Evolutionary conservation across 129 eudicot species (phyloP).

Genomic region (Lactuca saligna): DNA sequence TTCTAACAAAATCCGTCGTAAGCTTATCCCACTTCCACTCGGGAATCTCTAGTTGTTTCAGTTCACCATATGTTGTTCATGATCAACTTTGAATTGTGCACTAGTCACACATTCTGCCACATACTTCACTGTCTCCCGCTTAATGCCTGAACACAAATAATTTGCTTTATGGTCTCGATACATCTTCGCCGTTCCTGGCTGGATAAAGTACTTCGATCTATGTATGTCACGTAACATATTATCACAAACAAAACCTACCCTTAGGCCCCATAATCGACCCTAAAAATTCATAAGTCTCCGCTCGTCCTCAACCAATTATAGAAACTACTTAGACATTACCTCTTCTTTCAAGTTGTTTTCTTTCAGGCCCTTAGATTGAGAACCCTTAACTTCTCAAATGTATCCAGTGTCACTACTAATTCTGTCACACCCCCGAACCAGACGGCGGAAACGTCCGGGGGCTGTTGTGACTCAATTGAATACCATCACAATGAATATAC

Average conservation of each 20-base stretch:
- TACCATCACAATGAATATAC: too few species aligned
- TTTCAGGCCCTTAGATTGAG: background rate
- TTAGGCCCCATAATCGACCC: background rate
- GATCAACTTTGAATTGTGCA: too few species aligned
- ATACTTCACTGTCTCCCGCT: background rate
- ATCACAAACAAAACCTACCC: background rate
- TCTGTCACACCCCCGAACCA: too few species aligned
- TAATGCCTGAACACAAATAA: background rate
- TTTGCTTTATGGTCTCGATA: background rate
- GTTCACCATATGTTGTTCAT: too few species aligned
- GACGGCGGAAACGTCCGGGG: too few species aligned
- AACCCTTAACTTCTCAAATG: background rate
- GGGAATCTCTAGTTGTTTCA: too few species aligned
- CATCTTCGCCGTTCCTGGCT: background rate
- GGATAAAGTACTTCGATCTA: background rate
- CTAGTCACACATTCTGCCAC: background rate
- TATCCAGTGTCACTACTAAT: background rate
- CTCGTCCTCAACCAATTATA: background rate
- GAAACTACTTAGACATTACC: background rate
- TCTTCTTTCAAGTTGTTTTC: background rate
- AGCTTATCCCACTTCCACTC: too few species aligned
- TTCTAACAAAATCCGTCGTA: background rate
- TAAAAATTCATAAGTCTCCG: background rate
- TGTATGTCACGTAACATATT: background rate
- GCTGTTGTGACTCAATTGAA: too few species aligned